Evolutionary conservation across 1,284 basidiomycete genomes (phyloP), one percentile per base, ranked within the genome.

Genomic region (Trichosporon faecale): DNA sequence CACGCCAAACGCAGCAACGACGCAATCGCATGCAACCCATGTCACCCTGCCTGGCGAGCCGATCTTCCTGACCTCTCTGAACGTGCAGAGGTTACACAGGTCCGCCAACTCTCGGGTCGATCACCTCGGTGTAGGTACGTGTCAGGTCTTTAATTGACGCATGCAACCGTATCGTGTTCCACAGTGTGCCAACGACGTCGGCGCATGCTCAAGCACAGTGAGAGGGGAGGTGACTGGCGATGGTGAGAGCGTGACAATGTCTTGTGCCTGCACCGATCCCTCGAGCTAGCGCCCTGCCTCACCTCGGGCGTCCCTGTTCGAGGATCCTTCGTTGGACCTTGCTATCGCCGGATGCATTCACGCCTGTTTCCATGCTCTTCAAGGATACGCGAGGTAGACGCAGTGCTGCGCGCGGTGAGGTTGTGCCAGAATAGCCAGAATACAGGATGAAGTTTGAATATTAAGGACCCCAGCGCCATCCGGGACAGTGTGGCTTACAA

Each of bases 1-100:
- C 57, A 61, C 33, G 29, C 57, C 27, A 61, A 55, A 61, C 57
- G 57, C 27, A 61, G 55, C 55, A 60, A 60, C 25, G 55, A 25
- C 31, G 14, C 55, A 60, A 29, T 12, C 23, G 23, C 25, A 31
- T 29, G 25, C 25, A 60, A 31, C 12, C 12, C 52, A 23, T n/a
- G 11, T 23, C 3, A 14, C 40, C 9, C 3, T 14, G 40, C 40
- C 6, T 44, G 3, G 3, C 40, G 7, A 44, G 40, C 12, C 40
- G 33, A 33, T 9, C 33, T 33, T 33, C 5, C 33, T 33, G 33
- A 33, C 9, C 5, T 5, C 5, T 9, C 33, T 18, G 40, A 44
- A n/a, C n/a, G n/a, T n/a, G 40, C 11, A 49, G 12, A 49, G 21
- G 49, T 52, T 4, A 25, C 23, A 25, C 49, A n/a, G 35, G 23